These are phyloP conservation scores for Hawksworthiomyces lignivorus DNA, from an alignment of 2,329 filamentous ascomycete genomes.

Conservation along the genomic window DNA sequence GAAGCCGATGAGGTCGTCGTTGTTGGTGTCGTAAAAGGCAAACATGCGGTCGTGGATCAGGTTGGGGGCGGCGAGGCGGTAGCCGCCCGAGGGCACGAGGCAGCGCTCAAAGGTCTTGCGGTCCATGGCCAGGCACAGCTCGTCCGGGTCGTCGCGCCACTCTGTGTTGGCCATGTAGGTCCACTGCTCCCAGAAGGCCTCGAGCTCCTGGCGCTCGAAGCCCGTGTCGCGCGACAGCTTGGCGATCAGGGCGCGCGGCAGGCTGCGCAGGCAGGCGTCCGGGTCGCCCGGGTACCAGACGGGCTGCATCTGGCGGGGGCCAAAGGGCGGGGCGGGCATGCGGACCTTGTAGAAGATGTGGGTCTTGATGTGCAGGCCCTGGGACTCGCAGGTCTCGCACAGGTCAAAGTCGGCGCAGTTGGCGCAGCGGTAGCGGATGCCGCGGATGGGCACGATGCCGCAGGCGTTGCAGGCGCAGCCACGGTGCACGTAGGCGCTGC, in stretches of 20 bases:
- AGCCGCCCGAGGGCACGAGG: constrained; percentile 77
- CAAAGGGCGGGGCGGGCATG: constrained; percentile 79
- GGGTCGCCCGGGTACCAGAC: constrained; percentile 88
- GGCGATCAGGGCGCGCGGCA: constrained; percentile 61
- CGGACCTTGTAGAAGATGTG: constrained; percentile 96
- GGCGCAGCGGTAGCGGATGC: constrained; percentile 86
- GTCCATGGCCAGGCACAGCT: constrained; percentile 77
- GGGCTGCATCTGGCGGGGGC: constrained; percentile 69
- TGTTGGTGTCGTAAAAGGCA: constrained; percentile 87
- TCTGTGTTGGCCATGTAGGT: constrained; percentile 84
- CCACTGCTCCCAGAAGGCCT: constrained; percentile 95
- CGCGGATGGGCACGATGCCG: constrained; percentile 78
- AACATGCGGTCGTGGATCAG: constrained; percentile 96
- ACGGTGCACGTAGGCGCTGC: constrained; percentile 84
- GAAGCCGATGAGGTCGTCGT: constrained; percentile 84
- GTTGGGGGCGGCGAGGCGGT: constrained; percentile 70
- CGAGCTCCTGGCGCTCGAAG: constrained; percentile 79
- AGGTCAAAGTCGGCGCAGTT: constrained; percentile 95
- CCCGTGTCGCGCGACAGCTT: constrained; percentile 64
- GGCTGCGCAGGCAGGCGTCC: constrained; percentile 55
- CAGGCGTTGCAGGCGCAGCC: constrained; percentile 91
- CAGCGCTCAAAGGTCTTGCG: constrained; percentile 88
- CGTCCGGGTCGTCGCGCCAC: constrained; percentile 73
- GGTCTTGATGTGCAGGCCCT: constrained; percentile 71
- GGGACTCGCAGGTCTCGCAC: constrained; percentile 85